Evolutionary conservation across 1,139 yeast species (phyloP).

Genomic region (Debaryomyces sp.): DNA sequence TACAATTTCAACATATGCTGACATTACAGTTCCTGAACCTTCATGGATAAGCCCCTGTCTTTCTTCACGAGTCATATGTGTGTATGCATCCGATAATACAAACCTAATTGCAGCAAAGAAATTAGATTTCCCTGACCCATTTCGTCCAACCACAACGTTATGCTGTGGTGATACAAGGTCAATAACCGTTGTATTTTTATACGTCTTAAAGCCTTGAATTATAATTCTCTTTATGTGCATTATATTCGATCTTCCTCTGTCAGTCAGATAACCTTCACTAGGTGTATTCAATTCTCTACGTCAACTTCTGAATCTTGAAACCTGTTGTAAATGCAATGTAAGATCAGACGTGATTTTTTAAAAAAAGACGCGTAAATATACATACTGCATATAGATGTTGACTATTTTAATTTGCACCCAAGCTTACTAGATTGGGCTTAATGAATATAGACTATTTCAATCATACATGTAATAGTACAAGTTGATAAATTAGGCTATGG

Average conservation of each 20-base stretch:
- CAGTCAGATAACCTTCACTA: neutral
- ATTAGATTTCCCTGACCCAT: constrained; percentile 96
- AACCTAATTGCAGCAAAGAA: constrained; percentile 95
- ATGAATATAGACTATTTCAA: neutral
- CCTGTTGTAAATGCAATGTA: neutral
- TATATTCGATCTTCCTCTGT: neutral
- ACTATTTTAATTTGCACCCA: constrained; percentile 1
- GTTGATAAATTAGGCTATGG: neutral
- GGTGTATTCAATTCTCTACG: neutral
- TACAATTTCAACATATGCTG: constrained; percentile 88
- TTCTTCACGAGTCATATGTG: constrained; percentile 85
- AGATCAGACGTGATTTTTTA: neutral
- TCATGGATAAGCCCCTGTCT: constrained; percentile 87
- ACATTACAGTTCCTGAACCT: constrained; percentile 89
- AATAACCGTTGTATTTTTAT: constrained; percentile 78
- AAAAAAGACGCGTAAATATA: constrained; percentile 4
- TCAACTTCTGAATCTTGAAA: neutral
- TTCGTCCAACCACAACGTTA: constrained; percentile 91
- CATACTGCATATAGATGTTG: neutral
- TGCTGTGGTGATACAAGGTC: constrained; percentile 78
- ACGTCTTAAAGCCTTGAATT: constrained; percentile 94
- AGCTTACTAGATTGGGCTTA: neutral
- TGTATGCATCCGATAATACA: constrained; percentile 88
- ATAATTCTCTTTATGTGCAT: constrained; percentile 55
- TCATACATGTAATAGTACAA: neutral